A percentile compares a stretch with the other conserved stretches of the same genome.
These are phyloP conservation scores for Clitoria ternatea DNA, from an alignment of 306 rosid genomes.

Conservation along the genomic window DNA sequence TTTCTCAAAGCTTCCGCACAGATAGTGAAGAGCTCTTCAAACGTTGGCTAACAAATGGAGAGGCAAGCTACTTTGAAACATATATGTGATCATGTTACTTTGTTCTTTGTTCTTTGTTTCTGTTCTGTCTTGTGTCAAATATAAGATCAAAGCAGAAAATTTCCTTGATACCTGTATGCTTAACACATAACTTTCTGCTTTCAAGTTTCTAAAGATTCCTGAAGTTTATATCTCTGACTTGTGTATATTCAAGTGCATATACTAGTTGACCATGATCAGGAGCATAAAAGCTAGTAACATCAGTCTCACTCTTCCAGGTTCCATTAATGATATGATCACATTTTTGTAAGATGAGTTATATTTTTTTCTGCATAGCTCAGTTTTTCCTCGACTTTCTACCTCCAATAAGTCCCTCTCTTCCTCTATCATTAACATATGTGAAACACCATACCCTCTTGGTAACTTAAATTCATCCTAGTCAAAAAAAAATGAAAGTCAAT, in stretches of 20 bases:
- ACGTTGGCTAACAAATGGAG: constrained; percentile 94
- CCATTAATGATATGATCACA: background rate
- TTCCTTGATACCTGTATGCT: constrained; percentile 5
- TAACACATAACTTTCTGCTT: background rate
- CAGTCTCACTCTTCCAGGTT: background rate
- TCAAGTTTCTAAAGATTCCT: constrained; percentile 4
- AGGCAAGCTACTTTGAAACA: constrained; percentile 58
- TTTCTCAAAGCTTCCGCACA: constrained; percentile 66
- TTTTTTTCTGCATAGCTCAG: background rate
- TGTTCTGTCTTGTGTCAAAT: constrained; percentile 7
- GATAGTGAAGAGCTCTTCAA: constrained; percentile 95
- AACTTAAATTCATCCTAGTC: no score
- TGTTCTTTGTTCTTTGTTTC: constrained; percentile 15
- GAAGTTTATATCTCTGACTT: background rate
- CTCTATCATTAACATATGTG: background rate
- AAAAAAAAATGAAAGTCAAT: no score
- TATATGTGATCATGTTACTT: background rate
- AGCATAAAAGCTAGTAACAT: background rate
- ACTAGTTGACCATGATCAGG: background rate
- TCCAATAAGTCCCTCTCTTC: background rate
- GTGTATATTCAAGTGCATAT: background rate
- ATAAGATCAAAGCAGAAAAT: constrained; percentile 5
- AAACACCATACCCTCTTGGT: background rate
- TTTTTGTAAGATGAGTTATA: background rate
- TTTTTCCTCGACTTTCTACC: background rate